Evolutionary conservation across 306 rosid species (phyloP), one percentile per base, ranked within the genome.

Genomic region (Sicyos edulis): DNA sequence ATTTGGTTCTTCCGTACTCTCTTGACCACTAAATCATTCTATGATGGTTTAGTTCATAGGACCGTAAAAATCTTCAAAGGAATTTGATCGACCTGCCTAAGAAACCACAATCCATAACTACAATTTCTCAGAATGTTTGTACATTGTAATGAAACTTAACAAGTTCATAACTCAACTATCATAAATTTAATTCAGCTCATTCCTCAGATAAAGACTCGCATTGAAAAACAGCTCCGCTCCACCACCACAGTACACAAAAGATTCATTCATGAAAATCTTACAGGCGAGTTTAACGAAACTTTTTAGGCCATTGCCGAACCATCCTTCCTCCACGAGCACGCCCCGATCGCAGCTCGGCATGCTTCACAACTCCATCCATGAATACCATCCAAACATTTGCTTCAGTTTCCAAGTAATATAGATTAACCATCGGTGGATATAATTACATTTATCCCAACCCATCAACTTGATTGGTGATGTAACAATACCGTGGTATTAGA

Each of bases 341-440:
- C 67, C 16, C 0, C 3, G 29, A 7, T 16, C 8, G 47, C 51
- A 3, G 15, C 52, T 13, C 19, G 14, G 32, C 21, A 56, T 10
- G 15, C 21, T 56, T 56, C 62, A 10, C 20, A 21, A 56, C 32
- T 32, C 8, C 14, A 47, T 32, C 49, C 49, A 37, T 9, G 4
- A 61, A 61, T 15, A 61, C 24, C 22, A 62, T 62, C 69, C 26
- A 10, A 34, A 63, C 70, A 63, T 63, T 60, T 20, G 20, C 66
- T 42, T 15, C 66, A 15, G 14, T 24, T 20, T 56, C 12, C 14
- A 0, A 32, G 11, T 58, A 3, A 26, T 26, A 26, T 26, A 26
- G 32, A 26, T 26, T 26, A 26, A 26, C 32, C 32, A 26, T 26
- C n/a, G n/a, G n/a, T n/a, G n/a, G n/a, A n/a, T n/a, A n/a, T n/a